Evolutionary conservation across 129 eudicot genomes (phyloP).

Genomic region (Ambrosia trifida): DNA sequence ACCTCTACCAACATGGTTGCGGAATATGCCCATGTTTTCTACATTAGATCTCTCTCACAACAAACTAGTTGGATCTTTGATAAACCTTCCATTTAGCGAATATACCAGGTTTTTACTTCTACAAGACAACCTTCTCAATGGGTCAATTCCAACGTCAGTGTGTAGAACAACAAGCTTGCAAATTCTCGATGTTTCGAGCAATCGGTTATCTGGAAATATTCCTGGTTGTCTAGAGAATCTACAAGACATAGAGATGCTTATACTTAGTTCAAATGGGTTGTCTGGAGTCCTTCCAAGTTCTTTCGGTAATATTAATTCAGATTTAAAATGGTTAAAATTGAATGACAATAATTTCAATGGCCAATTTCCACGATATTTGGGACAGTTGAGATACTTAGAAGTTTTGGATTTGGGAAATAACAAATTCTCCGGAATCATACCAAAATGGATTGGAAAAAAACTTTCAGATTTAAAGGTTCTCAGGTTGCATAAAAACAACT

Average conservation of each 20-base stretch:
- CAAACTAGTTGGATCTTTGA: conserved; percentile 15
- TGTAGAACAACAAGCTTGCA: neutral
- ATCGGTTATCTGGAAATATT: neutral
- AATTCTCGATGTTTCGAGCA: neutral
- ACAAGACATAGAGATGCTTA: neutral
- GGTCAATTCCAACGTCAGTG: neutral
- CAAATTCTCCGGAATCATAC: neutral
- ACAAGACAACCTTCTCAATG: neutral
- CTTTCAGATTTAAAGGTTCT: neutral
- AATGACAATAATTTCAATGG: neutral
- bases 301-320: neutral
- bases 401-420: neutral
- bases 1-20: conserved; percentile 26
- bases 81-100: neutral
- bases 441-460: neutral
- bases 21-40: neutral
- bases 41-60: conserved; percentile 8
- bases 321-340: neutral
- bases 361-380: neutral
- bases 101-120: neutral
- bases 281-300: conserved; percentile 11
- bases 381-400: neutral
- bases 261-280: neutral
- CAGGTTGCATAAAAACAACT: neutral
- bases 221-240: neutral